These are phyloP conservation scores for Xanthoconium separans DNA, from an alignment of 1,284 basidiomycete species.

Conservation along the genomic window DNA sequence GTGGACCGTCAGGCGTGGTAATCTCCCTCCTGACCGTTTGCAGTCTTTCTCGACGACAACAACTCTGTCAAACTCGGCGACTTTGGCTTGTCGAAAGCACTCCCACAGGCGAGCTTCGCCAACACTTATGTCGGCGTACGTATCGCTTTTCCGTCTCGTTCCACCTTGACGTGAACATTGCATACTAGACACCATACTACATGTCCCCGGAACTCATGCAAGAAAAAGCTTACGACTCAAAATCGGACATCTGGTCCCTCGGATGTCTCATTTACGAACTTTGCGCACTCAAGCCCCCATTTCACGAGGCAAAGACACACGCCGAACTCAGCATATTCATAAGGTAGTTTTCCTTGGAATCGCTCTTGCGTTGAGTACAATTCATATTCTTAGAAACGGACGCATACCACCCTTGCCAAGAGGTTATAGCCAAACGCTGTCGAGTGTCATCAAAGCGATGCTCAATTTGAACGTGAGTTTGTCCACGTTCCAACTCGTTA, in stretches of 20 bases:
- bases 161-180: not conserved
- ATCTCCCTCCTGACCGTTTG: not conserved
- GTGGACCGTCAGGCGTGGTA: conserved; percentile 22
- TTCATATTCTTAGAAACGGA: conserved; percentile 54
- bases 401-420: conserved; percentile 84
- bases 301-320: conserved; percentile 88
- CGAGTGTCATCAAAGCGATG: conserved; percentile 82
- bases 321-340: conserved; percentile 81
- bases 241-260: conserved; percentile 97
- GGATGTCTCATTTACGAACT: conserved; percentile 96
- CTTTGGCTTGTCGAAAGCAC: conserved; percentile 93
- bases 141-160: conserved; percentile 10
- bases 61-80: conserved; percentile 91
- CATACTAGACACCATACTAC: conserved; percentile 87
- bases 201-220: conserved; percentile 98
- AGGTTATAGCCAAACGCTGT: conserved; percentile 73
- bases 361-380: not conserved
- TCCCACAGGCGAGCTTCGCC: conserved; percentile 84
- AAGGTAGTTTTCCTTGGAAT: conserved; percentile 43
- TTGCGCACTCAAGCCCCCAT: conserved; percentile 88
- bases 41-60: conserved; percentile 82
- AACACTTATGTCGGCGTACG: conserved; percentile 95
- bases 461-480: conserved; percentile 75
- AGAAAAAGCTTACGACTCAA: conserved; percentile 94
- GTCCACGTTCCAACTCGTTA: not conserved